These are phyloP conservation scores for Penicillium sp. DNA, from an alignment of 2,329 filamentous ascomycete species.

Conservation along the genomic window DNA sequence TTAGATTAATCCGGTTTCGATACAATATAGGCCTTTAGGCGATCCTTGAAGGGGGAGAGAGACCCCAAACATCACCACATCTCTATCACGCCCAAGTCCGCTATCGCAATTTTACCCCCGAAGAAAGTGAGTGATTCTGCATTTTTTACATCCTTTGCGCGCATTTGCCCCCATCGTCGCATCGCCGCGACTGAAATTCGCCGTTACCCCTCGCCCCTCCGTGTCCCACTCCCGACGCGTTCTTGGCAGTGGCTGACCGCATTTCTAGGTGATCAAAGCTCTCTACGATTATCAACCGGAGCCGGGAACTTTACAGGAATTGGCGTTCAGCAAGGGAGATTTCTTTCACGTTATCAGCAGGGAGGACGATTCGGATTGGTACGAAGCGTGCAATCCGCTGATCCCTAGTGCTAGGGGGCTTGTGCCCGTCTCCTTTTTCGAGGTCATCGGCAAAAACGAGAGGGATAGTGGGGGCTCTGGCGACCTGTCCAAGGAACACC, in stretches of 20 bases:
- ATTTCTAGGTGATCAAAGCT: conserved; percentile 82
- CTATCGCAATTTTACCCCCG: conserved; percentile 82
- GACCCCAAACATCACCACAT: conserved; percentile 63
- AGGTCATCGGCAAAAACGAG: conserved; percentile 86
- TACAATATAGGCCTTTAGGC: conserved; percentile 65
- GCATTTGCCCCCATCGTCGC: not conserved
- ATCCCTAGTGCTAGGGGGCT: conserved; percentile 80
- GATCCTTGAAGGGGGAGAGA: conserved; percentile 90
- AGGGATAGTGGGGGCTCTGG: conserved; percentile 75
- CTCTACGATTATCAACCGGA: conserved; percentile 88
- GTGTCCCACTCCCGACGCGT: conserved; percentile 20
- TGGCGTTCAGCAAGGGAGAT: conserved; percentile 91
- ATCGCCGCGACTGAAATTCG: too few relatives aligned
- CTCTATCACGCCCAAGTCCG: conserved; percentile 78
- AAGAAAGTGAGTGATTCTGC: conserved; percentile 69
- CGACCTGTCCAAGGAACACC: conserved; percentile 55
- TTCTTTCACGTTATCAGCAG: conserved; percentile 97
- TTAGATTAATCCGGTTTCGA: conserved; percentile 15
- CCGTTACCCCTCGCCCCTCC: conserved; percentile 8
- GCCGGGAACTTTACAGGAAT: conserved; percentile 61
- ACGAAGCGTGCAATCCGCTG: conserved; percentile 94
- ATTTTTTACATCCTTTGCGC: too few relatives aligned
- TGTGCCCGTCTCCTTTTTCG: conserved; percentile 92
- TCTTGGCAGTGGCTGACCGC: conserved; percentile 21
- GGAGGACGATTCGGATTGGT: conserved; percentile 94